Conservation (phyloP, 129 eudicot species). For the Solidago caesia region DNA sequence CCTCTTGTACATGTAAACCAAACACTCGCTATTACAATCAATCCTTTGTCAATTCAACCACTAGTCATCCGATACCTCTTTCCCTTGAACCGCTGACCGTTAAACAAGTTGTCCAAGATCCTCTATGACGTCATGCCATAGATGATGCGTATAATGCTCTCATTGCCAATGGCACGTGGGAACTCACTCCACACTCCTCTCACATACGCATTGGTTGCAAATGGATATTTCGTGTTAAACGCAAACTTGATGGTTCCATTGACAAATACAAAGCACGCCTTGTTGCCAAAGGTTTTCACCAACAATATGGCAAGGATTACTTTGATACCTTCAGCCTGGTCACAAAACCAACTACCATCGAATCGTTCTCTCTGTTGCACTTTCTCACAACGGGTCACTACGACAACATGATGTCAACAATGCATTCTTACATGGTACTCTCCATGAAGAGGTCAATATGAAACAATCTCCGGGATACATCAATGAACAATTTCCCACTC, state of each 20-base stretch:
- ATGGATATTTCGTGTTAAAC: slow-evolving; percentile 4
- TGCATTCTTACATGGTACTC: slow-evolving; percentile 9
- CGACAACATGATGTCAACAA: slow-evolving; percentile 1
- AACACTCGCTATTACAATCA: not conserved
- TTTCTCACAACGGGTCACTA: not conserved
- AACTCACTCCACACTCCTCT: not conserved
- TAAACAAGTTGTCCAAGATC: not conserved
- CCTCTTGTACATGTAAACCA: not conserved
- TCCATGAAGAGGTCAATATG: slow-evolving; percentile 1
- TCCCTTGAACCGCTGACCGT: not conserved
- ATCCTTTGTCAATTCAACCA: not conserved
- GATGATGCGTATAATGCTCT: not conserved
- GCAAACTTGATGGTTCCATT: not conserved
- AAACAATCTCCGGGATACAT: not conserved
- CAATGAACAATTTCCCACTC: too few relatives aligned
- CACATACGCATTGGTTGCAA: not conserved
- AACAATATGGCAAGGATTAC: slow-evolving; percentile 14
- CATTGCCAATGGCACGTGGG: not conserved
- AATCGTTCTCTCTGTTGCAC: not conserved
- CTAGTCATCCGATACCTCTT: not conserved
- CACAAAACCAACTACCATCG: slow-evolving; percentile 3
- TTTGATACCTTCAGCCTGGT: slow-evolving; percentile 14
- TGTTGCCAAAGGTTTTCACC: not conserved
- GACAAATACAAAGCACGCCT: slow-evolving; percentile 13
- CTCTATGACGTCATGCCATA: not conserved